Percentiles rank a stretch among this genome's conserved stretches.
Conservation (phyloP, 164 flowering plant species). For the Pachysandra terminalis region DNA sequence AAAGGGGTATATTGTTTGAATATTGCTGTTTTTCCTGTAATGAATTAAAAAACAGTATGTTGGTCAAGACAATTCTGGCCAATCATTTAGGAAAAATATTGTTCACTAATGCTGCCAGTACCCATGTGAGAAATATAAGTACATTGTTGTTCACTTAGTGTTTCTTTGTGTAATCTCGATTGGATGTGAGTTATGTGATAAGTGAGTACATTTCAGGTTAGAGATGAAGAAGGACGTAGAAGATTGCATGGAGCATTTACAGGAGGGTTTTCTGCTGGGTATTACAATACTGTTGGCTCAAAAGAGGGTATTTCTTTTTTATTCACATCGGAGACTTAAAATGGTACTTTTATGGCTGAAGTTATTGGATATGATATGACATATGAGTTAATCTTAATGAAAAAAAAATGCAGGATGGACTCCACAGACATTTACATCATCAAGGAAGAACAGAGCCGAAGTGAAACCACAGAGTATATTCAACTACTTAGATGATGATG, state of each 20-base stretch:
- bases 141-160: too few relatives aligned
- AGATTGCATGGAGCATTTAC: conserved; percentile 98
- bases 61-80: too few relatives aligned
- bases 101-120: too few relatives aligned
- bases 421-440: conserved; percentile 88
- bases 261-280: conserved; percentile 94
- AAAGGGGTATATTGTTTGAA: too few relatives aligned
- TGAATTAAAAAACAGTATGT: too few relatives aligned
- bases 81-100: too few relatives aligned
- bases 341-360: not conserved
- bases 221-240: conserved; percentile 88
- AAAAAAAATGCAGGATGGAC: conserved; percentile 71
- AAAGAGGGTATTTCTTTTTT: conserved; percentile 61
- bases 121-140: too few relatives aligned
- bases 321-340: not conserved
- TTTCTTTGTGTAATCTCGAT: not conserved
- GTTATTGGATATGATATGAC: not conserved
- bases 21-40: too few relatives aligned
- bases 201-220: conserved; percentile 49
- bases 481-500: conserved; percentile 87
- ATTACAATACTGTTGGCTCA: conserved; percentile 84
- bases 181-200: not conserved
- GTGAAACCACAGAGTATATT: conserved; percentile 63
- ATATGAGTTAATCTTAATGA: not conserved
- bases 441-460: conserved; percentile 86